Evolutionary conservation across 1,284 basidiomycete species (phyloP).

Genomic region (Austropuccinia psidii): DNA sequence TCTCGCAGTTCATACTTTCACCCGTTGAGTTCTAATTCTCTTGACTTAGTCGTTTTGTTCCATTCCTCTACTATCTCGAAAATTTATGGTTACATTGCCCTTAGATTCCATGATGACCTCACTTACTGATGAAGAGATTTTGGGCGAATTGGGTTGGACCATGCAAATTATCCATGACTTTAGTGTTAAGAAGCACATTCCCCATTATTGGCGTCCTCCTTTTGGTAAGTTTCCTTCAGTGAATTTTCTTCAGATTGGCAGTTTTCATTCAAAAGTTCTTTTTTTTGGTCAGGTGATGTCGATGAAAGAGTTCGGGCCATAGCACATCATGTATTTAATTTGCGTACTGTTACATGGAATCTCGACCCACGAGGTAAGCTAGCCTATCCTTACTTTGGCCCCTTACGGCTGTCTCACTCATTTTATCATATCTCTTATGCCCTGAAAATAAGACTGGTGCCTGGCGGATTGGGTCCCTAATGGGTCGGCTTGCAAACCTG

Average conservation of each 20-base stretch:
- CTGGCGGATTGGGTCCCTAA: slow-evolving; percentile 5
- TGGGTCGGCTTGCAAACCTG: slow-evolving; percentile 7
- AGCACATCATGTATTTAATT: slow-evolving; percentile 7
- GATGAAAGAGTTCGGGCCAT: slow-evolving; percentile 15
- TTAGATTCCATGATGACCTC: slow-evolving; percentile 60
- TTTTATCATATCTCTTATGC: not conserved
- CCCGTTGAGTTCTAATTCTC: not conserved
- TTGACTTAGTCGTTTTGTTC: not conserved
- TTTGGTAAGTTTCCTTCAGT: slow-evolving; percentile 57
- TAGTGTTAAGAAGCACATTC: not conserved
- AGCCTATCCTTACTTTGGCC: not conserved
- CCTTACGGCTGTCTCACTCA: not conserved
- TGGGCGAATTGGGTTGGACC: slow-evolving; percentile 75
- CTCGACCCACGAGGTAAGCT: slow-evolving; percentile 6
- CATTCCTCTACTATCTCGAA: not conserved
- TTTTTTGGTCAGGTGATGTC: not conserved
- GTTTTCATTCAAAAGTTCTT: not conserved
- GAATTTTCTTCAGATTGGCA: not conserved
- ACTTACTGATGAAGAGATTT: slow-evolving; percentile 59
- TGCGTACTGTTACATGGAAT: not conserved
- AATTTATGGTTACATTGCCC: too few species aligned
- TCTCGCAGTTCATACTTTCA: slow-evolving; percentile 60
- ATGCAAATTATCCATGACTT: slow-evolving; percentile 69
- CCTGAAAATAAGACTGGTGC: slow-evolving; percentile 4
- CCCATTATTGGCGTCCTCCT: slow-evolving; percentile 43